Conservation (phyloP, 2,329 filamentous ascomycete genomes). For the Neopestalotiopsis sp. region DNA sequence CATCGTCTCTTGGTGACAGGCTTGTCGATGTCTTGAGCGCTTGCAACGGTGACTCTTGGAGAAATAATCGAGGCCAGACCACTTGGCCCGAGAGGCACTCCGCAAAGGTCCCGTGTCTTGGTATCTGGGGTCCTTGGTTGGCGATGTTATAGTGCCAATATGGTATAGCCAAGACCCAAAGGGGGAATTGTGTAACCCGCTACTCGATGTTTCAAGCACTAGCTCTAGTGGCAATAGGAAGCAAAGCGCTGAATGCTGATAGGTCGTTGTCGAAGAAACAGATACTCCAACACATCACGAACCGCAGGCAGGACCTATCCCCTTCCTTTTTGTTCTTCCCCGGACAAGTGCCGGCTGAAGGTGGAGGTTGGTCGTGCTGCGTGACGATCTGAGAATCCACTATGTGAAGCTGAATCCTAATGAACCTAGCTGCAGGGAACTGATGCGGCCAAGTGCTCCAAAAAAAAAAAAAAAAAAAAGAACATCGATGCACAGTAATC, state of each 20-base stretch:
- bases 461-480: slow-evolving; percentile 17
- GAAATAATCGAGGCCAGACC: neutral
- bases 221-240: neutral
- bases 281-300: neutral
- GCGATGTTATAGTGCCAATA: neutral
- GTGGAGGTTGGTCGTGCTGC: neutral
- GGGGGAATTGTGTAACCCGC: slow-evolving; percentile 13
- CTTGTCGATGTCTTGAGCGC: slow-evolving; percentile 11
- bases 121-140: slow-evolving; percentile 10
- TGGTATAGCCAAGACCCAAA: slow-evolving; percentile 16
- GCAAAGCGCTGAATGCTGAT: neutral
- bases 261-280: slow-evolving; percentile 4
- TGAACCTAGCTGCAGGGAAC: neutral
- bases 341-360: slow-evolving; percentile 2
- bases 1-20: neutral
- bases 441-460: neutral
- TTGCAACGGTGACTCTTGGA: neutral
- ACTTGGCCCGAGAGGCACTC: slow-evolving; percentile 7
- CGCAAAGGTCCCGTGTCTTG: slow-evolving; percentile 11
- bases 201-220: slow-evolving; percentile 10
- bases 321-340: neutral
- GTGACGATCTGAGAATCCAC: neutral
- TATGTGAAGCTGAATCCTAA: neutral
- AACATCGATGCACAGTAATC: neutral
- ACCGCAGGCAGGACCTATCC: neutral